Conservation (phyloP, 129 eudicot genomes). For the Helianthus annuus region DNA sequence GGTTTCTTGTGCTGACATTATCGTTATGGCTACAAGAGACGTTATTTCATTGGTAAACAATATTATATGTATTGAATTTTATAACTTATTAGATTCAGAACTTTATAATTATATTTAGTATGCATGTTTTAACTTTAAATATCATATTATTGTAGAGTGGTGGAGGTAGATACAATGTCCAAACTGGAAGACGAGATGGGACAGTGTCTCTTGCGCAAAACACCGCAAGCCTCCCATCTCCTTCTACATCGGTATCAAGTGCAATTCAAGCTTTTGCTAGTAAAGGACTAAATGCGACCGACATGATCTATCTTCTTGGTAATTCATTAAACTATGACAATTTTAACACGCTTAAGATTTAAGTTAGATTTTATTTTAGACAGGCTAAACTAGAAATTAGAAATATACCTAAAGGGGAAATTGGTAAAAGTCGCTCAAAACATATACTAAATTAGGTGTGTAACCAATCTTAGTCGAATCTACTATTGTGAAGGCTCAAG, state of each 20-base stretch:
- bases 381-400: background rate
- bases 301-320: conserved; percentile 60
- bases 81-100: background rate
- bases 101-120: background rate
- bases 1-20: conserved; percentile 77
- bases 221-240: conserved; percentile 46
- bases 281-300: conserved; percentile 37
- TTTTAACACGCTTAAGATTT: background rate
- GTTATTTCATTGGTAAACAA: conserved; percentile 47
- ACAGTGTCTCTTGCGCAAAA: conserved; percentile 35
- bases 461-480: background rate
- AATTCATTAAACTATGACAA: background rate
- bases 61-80: background rate
- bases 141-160: conserved; percentile 38
- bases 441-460: background rate
- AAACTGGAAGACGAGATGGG: conserved; percentile 68
- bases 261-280: conserved; percentile 35
- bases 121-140: background rate
- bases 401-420: background rate
- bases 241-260: conserved; percentile 43
- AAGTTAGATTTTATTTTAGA: background rate
- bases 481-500: background rate
- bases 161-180: conserved; percentile 48
- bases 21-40: conserved; percentile 60
- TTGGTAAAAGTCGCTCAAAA: background rate